A percentile compares a stretch with the other conserved stretches of the same genome.
These are phyloP conservation scores for Paratinospora sagittata DNA, from an alignment of 164 flowering plant species.

Conservation along the genomic window DNA sequence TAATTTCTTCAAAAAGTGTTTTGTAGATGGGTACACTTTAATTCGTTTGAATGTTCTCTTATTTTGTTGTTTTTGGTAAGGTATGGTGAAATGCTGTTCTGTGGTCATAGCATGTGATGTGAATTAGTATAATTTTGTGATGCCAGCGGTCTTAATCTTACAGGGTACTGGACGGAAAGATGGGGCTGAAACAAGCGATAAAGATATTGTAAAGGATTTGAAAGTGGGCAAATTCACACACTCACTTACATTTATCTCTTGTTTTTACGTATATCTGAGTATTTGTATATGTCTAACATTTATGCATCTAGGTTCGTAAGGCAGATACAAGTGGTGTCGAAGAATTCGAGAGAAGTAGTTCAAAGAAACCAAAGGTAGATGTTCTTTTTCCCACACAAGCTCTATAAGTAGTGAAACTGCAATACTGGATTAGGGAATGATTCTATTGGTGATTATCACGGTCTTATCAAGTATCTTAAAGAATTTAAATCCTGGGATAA, in stretches of 20 bases:
- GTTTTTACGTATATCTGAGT: not conserved
- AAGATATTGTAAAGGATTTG: slow-evolving; percentile 1
- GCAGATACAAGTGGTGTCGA: slow-evolving; percentile 20
- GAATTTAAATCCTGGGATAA: not conserved
- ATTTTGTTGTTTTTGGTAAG: not conserved
- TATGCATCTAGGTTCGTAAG: slow-evolving; percentile 19
- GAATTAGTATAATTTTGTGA: not conserved
- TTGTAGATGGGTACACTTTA: not conserved
- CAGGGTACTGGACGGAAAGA: slow-evolving; percentile 6
- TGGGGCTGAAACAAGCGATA: not conserved
- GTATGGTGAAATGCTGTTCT: not conserved
- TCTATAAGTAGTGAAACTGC: too few species aligned
- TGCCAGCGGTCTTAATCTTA: not conserved
- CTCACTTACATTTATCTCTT: not conserved
- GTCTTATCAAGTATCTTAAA: not conserved
- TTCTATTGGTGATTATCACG: not conserved
- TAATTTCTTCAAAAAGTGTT: not conserved
- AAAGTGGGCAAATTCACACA: not conserved
- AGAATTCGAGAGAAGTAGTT: slow-evolving; percentile 21
- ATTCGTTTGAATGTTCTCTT: not conserved
- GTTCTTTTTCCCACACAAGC: too few species aligned
- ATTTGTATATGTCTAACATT: slow-evolving; percentile 1
- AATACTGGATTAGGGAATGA: not conserved
- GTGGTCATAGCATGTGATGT: not conserved
- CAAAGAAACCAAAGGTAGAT: slow-evolving; percentile 44